Conservation (phyloP, 495 filamentous ascomycete species). For the Podospora pseudocomata region DNA sequence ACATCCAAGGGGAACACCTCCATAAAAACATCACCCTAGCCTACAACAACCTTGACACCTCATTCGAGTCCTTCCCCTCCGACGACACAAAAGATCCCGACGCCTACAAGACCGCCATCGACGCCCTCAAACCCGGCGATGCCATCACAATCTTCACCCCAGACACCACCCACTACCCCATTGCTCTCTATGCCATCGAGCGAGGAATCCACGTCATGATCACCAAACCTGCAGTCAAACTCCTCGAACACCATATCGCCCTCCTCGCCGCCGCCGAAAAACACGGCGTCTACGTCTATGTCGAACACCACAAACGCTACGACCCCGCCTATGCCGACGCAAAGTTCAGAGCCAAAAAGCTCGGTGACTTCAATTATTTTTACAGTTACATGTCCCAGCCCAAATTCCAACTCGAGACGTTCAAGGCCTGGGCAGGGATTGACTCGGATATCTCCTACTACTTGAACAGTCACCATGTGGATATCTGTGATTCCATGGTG, state of each 20-base stretch:
- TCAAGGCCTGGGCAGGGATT: conserved; percentile 91
- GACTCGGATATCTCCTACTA: conserved; percentile 95
- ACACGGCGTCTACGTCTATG: conserved; percentile 80
- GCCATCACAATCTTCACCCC: conserved; percentile 97
- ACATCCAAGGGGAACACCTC: conserved; percentile 68
- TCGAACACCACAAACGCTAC: conserved; percentile 96
- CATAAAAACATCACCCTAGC: conserved; percentile 81
- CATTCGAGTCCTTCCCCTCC: conserved; percentile 76
- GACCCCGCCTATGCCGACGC: conserved; percentile 92
- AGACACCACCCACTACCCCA: conserved; percentile 91
- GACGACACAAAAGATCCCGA: conserved; percentile 69
- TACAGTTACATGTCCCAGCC: conserved; percentile 97
- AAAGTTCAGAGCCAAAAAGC: conserved; percentile 61
- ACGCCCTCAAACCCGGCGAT: conserved; percentile 74
- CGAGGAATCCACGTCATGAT: conserved; percentile 84
- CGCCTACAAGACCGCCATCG: conserved; percentile 86
- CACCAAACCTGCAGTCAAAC: conserved; percentile 92
- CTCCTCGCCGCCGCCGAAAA: conserved; percentile 70
- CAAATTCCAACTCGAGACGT: conserved; percentile 87
- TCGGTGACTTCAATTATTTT: conserved; percentile 97
- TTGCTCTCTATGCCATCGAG: conserved; percentile 88
- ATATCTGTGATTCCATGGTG: conserved; percentile 88
- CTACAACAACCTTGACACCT: conserved; percentile 82
- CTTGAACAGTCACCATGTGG: conserved; percentile 89
- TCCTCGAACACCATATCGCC: conserved; percentile 69